Conservation (phyloP, 2,329 filamentous ascomycete genomes). For the Dothiorella sarmentorum region DNA sequence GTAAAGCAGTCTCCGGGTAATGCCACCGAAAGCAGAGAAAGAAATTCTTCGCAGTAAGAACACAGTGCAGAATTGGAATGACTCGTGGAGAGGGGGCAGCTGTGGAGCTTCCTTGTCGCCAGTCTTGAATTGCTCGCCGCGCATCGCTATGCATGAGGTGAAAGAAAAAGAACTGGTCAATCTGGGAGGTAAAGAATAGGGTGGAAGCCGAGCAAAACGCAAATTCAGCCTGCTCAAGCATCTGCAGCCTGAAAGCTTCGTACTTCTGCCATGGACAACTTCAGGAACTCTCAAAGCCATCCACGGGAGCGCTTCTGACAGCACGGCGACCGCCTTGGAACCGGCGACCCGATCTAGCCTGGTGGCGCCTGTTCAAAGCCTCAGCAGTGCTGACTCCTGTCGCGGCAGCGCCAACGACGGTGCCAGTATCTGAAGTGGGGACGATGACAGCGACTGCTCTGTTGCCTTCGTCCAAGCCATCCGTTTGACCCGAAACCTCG, state of each 20-base stretch:
- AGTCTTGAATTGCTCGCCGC: neutral
- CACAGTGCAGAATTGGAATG: neutral
- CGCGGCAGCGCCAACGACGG: neutral
- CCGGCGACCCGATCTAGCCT: neutral
- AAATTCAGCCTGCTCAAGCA: neutral
- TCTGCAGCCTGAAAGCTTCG: neutral
- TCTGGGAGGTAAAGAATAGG: neutral
- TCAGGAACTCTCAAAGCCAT: neutral
- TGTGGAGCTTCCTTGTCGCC: neutral
- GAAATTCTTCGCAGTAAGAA: neutral
- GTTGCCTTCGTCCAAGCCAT: neutral
- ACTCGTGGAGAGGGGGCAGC: neutral
- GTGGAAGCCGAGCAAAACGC: neutral
- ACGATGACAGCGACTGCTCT: neutral
- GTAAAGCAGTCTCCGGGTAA: neutral
- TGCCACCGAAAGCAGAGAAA: neutral
- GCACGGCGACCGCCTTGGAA: neutral
- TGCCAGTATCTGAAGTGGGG: neutral
- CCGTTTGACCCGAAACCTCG: neutral
- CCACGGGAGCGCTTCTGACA: neutral
- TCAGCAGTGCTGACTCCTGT: neutral
- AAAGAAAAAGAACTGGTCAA: neutral
- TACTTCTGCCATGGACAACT: no score
- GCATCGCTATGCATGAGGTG: conserved; percentile 6
- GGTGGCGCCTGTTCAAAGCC: neutral